These are phyloP conservation scores for Paratinospora sagittata DNA, from an alignment of 164 flowering plant genomes.

Conservation along the genomic window DNA sequence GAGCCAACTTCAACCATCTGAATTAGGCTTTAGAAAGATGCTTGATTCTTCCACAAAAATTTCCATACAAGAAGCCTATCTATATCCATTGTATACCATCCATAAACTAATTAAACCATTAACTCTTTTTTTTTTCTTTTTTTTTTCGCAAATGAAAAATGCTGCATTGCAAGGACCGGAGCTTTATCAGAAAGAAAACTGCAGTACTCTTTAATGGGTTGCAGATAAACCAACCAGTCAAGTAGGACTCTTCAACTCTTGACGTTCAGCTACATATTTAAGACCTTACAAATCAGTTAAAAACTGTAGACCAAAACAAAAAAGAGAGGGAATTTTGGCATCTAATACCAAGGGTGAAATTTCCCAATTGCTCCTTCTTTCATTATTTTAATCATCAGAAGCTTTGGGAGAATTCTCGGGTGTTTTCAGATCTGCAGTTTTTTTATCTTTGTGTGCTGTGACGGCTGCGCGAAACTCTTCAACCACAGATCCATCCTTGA, in stretches of 20 bases:
- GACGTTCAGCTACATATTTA: constrained; percentile 12
- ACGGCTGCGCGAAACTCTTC: constrained; percentile 62
- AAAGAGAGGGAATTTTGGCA: constrained; percentile 8
- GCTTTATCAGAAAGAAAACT: constrained; percentile 4
- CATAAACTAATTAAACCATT: constrained; percentile 4
- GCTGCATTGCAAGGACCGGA: background rate
- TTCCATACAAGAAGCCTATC: background rate
- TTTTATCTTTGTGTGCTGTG: constrained; percentile 44
- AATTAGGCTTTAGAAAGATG: too few relatives aligned
- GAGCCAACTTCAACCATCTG: too few relatives aligned
- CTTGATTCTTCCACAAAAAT: too few relatives aligned
- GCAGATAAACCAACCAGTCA: constrained; percentile 9
- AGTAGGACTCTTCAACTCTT: constrained; percentile 14
- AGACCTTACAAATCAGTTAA: constrained; percentile 9
- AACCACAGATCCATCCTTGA: constrained; percentile 58
- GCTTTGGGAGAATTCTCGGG: constrained; percentile 86
- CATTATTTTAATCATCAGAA: constrained; percentile 35
- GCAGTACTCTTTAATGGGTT: constrained; percentile 6
- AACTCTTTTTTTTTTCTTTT: too few relatives aligned
- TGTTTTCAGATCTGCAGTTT: constrained; percentile 40
- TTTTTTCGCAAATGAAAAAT: too few relatives aligned
- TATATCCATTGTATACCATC: background rate
- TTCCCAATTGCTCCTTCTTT: background rate
- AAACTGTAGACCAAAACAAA: constrained; percentile 10
- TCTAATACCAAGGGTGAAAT: constrained; percentile 12